Evolutionary conservation across 257 asterid species (phyloP).

Genomic region (Nicotiana knightiana): DNA sequence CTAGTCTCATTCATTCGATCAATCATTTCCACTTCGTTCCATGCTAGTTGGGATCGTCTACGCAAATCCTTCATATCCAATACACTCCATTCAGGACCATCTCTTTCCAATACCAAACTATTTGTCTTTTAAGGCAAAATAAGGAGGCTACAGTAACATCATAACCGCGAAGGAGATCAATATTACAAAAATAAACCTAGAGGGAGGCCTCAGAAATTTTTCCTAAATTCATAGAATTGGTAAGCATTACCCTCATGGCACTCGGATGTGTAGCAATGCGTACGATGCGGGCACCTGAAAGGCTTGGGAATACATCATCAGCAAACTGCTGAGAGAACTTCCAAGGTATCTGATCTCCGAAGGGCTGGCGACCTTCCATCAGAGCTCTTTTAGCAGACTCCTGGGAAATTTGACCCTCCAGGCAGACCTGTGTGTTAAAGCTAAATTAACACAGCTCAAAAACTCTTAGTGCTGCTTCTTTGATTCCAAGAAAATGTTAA

Average conservation of each 20-base stretch:
- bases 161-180: neutral
- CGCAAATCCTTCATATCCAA: neutral
- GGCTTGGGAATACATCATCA: conserved; percentile 71
- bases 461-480: neutral
- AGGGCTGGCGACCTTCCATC: conserved; percentile 67
- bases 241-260: conserved; percentile 78
- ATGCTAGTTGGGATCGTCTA: neutral
- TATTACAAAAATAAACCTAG: neutral
- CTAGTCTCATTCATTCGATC: neutral
- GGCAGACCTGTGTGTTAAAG: conserved; percentile 43
- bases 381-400: conserved; percentile 65
- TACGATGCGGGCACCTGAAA: conserved; percentile 94
- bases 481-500: neutral
- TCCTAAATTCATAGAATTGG: neutral
- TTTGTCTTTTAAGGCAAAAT: neutral
- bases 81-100: neutral
- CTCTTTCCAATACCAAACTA: neutral
- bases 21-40: neutral
- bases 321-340: conserved; percentile 75
- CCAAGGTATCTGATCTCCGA: conserved; percentile 97
- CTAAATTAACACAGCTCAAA: neutral
- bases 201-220: neutral
- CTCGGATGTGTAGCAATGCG: conserved; percentile 97
- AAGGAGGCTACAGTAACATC: neutral
- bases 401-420: conserved; percentile 87